Percentiles rank a stretch among this genome's conserved stretches.
phyloP scores from a whole-genome alignment of 106 monocot genomes.

The Dioscorea alata region DNA sequence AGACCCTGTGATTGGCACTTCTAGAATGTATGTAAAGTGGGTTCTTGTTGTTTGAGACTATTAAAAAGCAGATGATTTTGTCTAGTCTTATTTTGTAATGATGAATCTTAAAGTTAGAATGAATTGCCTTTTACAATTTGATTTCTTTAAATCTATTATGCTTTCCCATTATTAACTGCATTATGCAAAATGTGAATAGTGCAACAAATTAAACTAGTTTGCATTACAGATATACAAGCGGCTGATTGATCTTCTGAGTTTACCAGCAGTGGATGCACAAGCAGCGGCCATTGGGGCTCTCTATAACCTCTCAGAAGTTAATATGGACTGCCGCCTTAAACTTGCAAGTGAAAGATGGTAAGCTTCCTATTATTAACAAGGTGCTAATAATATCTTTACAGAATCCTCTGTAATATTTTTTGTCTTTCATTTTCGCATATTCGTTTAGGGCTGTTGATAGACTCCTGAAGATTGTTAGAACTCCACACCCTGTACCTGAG shows the following conservation, averaged over 20 bases:
- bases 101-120: too few species aligned
- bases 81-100: too few species aligned
- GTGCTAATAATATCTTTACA: not conserved
- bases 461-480: conserved; percentile 67
- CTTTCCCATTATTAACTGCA: too few species aligned
- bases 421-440: not conserved
- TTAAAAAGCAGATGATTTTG: too few species aligned
- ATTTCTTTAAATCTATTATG: too few species aligned
- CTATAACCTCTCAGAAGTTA: conserved; percentile 91
- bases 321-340: conserved; percentile 88
- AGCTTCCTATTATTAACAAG: not conserved
- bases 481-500: conserved; percentile 87
- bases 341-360: conserved; percentile 96
- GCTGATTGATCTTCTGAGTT: conserved; percentile 82
- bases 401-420: not conserved
- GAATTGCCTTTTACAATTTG: too few species aligned
- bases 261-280: conserved; percentile 72
- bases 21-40: too few species aligned
- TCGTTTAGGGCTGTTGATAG: conserved; percentile 87
- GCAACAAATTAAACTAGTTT: not conserved
- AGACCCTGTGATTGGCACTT: too few species aligned
- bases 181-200: too few species aligned
- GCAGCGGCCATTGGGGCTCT: conserved; percentile 90
- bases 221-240: conserved; percentile 66
- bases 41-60: too few species aligned